Base-by-base conservation (phyloP, 2,329 filamentous ascomycete genomes). In the Lojkania enalia region DNA sequence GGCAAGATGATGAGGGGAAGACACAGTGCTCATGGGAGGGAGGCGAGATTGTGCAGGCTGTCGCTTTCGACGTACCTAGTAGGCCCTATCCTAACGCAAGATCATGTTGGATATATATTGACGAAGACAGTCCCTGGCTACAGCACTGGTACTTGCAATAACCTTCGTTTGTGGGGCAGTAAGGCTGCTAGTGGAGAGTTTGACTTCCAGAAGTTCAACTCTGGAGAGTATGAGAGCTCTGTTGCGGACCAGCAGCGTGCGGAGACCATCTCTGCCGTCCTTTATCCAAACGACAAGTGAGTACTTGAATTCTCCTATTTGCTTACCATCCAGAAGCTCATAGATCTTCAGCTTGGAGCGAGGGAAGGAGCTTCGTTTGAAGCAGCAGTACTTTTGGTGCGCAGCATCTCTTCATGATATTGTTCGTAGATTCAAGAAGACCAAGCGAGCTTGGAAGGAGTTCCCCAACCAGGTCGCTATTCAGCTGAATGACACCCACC, bases 301-400 rank as follows among this genome's bases (percentile, higher is more conserved):
- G 63, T 54, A 3, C 3, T 1, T n/a, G n/a, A n/a, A n/a, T n/a
- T 35, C 14, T 2, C 12, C 15, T 21, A 23, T 19, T 2, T 2
- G 23, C 9, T 44, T 15, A 5, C 37, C 35, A n/a, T n/a, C n/a
- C 7, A 12, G 3, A 18, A 16, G 16, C 53, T 60, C 16, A 61
- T 48, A 30, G 27, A 9, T 2, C 7, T n/a, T n/a, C 20, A 70
- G 66, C 72, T 82, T 99, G 33, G 92, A 97, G 56, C 83, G 90
- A 55, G 94, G 94, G 52, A 99, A 99, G 73, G 94, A 99, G 77
- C 83, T 99, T 52, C 89, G 94, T 42, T 74, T 99, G 71, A 99
- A 99, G 81, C 94, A 99, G 72, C 94, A 99, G 71, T 99, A 99
- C 79, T 99, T 99, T 76, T 99, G 94, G 94, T 95, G 96, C 64